Base-by-base conservation (phyloP, 371 early-diverging fungal genomes). In the Catenaria anguillulae region DNA sequence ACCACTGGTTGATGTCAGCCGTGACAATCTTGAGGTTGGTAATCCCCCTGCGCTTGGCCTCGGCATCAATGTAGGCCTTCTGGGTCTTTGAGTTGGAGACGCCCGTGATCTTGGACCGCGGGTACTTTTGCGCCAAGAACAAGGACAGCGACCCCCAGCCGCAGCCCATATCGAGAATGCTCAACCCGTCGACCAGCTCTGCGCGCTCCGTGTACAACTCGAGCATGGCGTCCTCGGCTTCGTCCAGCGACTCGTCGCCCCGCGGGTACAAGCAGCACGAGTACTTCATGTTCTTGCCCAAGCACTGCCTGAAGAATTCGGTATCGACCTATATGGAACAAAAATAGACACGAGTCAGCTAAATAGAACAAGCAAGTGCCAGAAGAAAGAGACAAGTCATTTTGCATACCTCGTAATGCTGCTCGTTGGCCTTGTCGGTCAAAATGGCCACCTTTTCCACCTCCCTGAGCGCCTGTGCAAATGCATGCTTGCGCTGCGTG, bases 351-450 rank as follows among this genome's bases (percentile, higher is more conserved):
- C 21, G 6, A 2, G 15, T 24, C 21, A 10, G 26, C 29, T 52
- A n/a, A 33, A 17, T 33, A 33, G 26, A 40, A 73, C 65, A 72
- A 74, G 37, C 61, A 63, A 2, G 68, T 68, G 37, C 71, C 69
- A 40, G n/a, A 33, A n/a, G n/a, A n/a, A n/a, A n/a, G n/a, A n/a
- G n/a, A n/a, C n/a, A n/a, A n/a, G n/a, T n/a, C n/a, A n/a, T n/a
- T n/a, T n/a, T n/a, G n/a, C n/a, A n/a, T n/a, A 81, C 75, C 67
- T 78, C 79, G 65, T 82, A 77, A 63, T 80, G 80, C 71, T 83
- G 83, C 64, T 83, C 74, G 60, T 83, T 83, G 40, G 83, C 81
- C 64, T 79, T 72, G 36, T 78, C 73, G 15, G 82, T 79, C 60
- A 78, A 62, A 26, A 75, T 46, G 34, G 80, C 81, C n/a, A 80